Conservation (phyloP, 768 basidiomycete species). For the Mycena galericulata region DNA sequence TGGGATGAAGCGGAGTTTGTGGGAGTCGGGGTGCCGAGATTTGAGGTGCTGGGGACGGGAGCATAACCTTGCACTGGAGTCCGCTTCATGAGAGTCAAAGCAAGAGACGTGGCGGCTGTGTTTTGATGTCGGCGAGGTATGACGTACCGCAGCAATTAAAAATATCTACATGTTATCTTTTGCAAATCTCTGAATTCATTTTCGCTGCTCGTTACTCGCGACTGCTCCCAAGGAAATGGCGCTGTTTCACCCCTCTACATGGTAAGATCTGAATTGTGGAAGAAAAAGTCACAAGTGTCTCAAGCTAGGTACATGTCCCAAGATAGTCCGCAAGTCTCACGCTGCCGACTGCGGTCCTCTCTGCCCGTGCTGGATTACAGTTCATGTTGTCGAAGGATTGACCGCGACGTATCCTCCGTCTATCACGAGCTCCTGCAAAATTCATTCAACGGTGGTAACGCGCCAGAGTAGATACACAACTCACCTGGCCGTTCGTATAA, state of each 20-base stretch:
- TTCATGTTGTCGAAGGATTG: constrained; percentile 63
- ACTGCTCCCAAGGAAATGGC: too few relatives aligned
- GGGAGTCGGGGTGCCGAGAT: not conserved
- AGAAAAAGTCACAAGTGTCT: too few relatives aligned
- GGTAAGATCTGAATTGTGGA: too few relatives aligned
- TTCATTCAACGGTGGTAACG: not conserved
- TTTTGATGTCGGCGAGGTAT: not conserved
- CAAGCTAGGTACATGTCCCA: too few relatives aligned
- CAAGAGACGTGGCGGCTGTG: not conserved
- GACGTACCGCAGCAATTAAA: not conserved
- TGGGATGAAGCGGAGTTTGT: constrained; percentile 8
- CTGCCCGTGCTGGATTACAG: too few relatives aligned
- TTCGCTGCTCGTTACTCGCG: too few relatives aligned
- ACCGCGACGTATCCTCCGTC: constrained; percentile 83
- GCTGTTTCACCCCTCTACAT: too few relatives aligned
- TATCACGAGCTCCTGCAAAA: constrained; percentile 67
- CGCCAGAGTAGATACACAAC: not conserved
- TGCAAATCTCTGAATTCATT: too few relatives aligned
- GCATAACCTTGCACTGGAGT: constrained; percentile 18
- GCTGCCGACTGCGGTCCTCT: too few relatives aligned
- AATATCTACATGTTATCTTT: too few relatives aligned
- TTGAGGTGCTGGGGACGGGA: constrained; percentile 29
- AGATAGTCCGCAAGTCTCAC: too few relatives aligned
- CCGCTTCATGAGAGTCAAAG: constrained; percentile 18
- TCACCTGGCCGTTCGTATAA: constrained; percentile 78